Conservation (phyloP, 257 asterid species). For the Petunia secreta region DNA sequence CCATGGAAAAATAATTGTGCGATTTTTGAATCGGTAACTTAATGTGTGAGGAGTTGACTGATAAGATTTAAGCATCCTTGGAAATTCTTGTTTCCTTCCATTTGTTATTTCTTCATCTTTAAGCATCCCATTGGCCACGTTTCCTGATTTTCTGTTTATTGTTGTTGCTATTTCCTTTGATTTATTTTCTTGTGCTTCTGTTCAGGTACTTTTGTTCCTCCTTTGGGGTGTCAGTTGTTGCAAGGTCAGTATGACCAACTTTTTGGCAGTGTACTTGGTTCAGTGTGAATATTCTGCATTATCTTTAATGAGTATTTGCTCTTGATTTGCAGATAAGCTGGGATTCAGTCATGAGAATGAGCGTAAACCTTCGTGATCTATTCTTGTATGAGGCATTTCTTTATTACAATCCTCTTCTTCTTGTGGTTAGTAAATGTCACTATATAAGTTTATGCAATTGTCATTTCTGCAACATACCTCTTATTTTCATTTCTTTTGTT, state of each 20-base stretch:
- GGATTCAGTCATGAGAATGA: conserved; percentile 99
- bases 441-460: conserved; percentile 5
- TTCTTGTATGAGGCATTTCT: conserved; percentile 96
- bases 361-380: conserved; percentile 83
- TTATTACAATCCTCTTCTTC: conserved; percentile 96
- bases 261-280: conserved; percentile 22
- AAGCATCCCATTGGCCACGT: background rate
- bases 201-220: conserved; percentile 80
- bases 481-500: conserved; percentile 32
- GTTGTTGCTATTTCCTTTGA: background rate
- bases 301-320: conserved; percentile 26
- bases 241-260: conserved; percentile 67
- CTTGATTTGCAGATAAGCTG: conserved; percentile 78
- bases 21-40: background rate
- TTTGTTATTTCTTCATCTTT: conserved; percentile 18
- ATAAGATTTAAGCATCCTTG: background rate
- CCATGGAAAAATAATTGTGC: background rate
- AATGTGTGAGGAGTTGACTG: conserved; percentile 4
- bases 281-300: background rate
- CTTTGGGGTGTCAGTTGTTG: conserved; percentile 85
- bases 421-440: conserved; percentile 75
- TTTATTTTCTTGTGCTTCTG: conserved; percentile 25
- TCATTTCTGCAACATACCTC: conserved; percentile 21
- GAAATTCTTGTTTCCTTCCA: background rate
- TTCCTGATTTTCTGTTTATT: background rate